Base-by-base conservation (phyloP, 768 basidiomycete species). In the Rhizopogon rudus region DNA sequence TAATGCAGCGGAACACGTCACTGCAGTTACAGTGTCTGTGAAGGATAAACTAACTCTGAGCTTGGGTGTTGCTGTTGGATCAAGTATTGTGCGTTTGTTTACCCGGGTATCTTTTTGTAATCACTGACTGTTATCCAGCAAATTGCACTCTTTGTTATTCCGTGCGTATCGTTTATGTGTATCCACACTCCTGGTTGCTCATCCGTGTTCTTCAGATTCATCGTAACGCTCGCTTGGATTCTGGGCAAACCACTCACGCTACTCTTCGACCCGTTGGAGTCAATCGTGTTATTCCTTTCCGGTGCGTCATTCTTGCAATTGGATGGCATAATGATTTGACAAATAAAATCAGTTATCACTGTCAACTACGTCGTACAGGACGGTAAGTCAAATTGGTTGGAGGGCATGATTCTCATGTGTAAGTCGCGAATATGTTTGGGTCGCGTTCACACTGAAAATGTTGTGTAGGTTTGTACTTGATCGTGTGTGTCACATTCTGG, bases 341-440 rank as follows among this genome's bases (percentile, higher is more conserved):
- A 2, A 33, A 52, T 53, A n/a, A 9, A 16, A 29, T 17, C 55
- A 87, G 86, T 91, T 13, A 73, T 91, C 60, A 89, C 90, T 3
- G 91, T 96, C 70, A 91, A 88, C 64, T 91, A 90, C 63, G 85
- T 87, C 20, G 81, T 95, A 5, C 80, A 83, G 48, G 95, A 97
- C 61, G 93, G 93, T 12, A 88, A 84, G 65, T 90, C 87, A 29
- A 96, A 95, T 68, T 97, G 93, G 85, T 76, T 97, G n/a, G 93
- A 96, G 69, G 92, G 91, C 22, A 70, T 84, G 61, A 84, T 91
- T 54, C 77, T 92, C n/a, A 81, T 91, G 54, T 83, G 86, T 81
- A 59, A 46, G 75, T 66, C 6, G 28, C 44, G 10, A 17, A 39
- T 16, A 1, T 13, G 13, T 42, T 37, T 31, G 9, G 22, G 33